phyloP scores from a whole-genome alignment of 192 early-diverging fungal genomes.

The Backusella mclennaniae region DNA sequence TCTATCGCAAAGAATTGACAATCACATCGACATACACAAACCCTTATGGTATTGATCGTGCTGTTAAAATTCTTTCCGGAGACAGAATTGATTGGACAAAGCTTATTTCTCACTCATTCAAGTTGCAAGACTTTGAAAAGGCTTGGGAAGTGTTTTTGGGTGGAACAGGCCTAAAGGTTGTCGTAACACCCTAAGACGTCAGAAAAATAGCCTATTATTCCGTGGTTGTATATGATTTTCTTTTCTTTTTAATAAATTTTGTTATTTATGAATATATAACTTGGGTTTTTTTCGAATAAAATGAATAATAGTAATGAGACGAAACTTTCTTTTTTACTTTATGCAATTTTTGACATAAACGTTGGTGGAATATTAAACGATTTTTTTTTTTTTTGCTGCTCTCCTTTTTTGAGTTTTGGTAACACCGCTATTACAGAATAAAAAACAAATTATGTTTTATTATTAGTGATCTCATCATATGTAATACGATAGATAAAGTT shows the following conservation, averaged over 20 bases:
- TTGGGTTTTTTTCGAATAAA: not conserved
- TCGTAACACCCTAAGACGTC: slow-evolving; percentile 38
- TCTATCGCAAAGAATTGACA: slow-evolving; percentile 50
- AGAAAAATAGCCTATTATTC: not conserved
- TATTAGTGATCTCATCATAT: not conserved
- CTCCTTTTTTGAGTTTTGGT: not conserved
- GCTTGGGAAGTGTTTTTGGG: slow-evolving; percentile 45
- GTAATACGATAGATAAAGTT: not conserved
- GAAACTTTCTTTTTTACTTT: not conserved
- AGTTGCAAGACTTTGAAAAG: slow-evolving; percentile 43
- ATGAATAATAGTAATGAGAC: not conserved
- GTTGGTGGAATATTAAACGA: not conserved
- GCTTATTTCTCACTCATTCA: slow-evolving; percentile 45
- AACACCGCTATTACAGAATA: not conserved
- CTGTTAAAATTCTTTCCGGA: slow-evolving; percentile 44
- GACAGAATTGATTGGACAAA: slow-evolving; percentile 40
- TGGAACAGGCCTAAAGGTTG: slow-evolving; percentile 45
- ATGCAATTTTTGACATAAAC: not conserved
- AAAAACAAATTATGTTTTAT: no score
- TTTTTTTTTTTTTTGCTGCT: not conserved
- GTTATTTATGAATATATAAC: not conserved
- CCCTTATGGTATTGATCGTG: slow-evolving; percentile 48
- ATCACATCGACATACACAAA: slow-evolving; percentile 55
- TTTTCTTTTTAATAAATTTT: not conserved
- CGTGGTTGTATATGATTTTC: not conserved